Conservation (phyloP, 805 yeast genomes). For the Nakazawaea wickerhamii region DNA sequence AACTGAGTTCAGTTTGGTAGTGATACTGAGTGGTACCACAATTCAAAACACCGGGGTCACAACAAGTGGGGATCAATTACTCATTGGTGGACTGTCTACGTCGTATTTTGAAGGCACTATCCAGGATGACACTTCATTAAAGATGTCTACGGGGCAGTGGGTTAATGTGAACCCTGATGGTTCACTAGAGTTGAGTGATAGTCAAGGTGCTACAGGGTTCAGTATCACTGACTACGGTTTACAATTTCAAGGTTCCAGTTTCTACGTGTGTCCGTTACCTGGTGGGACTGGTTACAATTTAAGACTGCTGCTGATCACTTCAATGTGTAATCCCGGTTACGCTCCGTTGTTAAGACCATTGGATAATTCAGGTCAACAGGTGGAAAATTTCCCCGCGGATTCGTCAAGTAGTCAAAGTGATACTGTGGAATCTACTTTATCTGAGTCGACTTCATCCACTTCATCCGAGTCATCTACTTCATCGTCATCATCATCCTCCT, state of each 20-base stretch:
- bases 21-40: background rate
- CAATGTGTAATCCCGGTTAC: background rate
- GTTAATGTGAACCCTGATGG: background rate
- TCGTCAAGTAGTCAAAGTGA: background rate
- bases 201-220: background rate
- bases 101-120: background rate
- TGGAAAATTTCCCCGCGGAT: background rate
- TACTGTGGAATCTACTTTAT: background rate
- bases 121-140: background rate
- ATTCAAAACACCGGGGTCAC: background rate
- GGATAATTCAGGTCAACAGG: background rate
- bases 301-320: background rate
- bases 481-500: background rate
- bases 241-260: background rate
- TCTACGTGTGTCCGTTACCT: background rate
- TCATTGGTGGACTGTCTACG: background rate
- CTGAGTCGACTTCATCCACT: background rate
- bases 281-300: background rate
- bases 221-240: conserved; percentile 1
- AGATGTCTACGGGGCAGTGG: background rate
- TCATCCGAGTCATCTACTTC: background rate
- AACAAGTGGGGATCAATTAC: background rate
- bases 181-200: background rate
- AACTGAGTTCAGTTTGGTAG: background rate
- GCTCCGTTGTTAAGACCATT: background rate